phyloP scores from a whole-genome alignment of 495 filamentous ascomycete genomes.

The Talaromyces wortmannii region DNA sequence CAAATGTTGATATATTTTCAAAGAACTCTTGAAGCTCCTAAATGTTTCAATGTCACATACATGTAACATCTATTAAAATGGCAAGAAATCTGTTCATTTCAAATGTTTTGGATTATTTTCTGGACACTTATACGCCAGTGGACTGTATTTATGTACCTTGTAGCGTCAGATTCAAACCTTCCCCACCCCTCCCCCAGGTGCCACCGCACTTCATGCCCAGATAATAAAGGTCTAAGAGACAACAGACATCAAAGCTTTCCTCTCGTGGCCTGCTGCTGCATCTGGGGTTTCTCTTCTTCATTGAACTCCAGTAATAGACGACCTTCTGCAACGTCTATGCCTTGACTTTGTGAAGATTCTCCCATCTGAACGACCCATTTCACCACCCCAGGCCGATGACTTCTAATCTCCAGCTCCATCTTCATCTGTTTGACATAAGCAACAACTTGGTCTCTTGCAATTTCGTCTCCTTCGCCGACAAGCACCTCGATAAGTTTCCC shows the following conservation, averaged over 20 bases:
- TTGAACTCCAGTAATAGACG: constrained; percentile 47
- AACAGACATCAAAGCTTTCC: constrained; percentile 16
- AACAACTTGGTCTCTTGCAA: constrained; percentile 47
- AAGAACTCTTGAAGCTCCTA: too few relatives aligned
- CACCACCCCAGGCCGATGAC: constrained; percentile 38
- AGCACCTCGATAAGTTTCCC: constrained; percentile 53
- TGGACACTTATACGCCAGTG: too few relatives aligned
- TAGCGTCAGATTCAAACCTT: too few relatives aligned
- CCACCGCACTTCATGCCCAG: too few relatives aligned
- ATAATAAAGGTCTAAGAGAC: neutral
- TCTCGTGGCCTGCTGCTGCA: constrained; percentile 6
- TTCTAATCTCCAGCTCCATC: constrained; percentile 57
- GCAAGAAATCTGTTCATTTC: too few relatives aligned
- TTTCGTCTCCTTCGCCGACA: constrained; percentile 44
- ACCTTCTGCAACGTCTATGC: constrained; percentile 47
- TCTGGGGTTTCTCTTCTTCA: constrained; percentile 12
- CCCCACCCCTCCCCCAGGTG: too few relatives aligned
- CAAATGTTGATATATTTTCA: too few relatives aligned
- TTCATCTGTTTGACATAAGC: constrained; percentile 63
- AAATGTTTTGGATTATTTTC: too few relatives aligned
- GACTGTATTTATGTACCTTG: too few relatives aligned
- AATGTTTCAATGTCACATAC: too few relatives aligned
- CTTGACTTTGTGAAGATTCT: constrained; percentile 37
- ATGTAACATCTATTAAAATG: too few relatives aligned
- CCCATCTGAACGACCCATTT: constrained; percentile 51